These are phyloP conservation scores for Irpex lacteus DNA, from an alignment of 1,284 basidiomycete genomes.

Conservation along the genomic window DNA sequence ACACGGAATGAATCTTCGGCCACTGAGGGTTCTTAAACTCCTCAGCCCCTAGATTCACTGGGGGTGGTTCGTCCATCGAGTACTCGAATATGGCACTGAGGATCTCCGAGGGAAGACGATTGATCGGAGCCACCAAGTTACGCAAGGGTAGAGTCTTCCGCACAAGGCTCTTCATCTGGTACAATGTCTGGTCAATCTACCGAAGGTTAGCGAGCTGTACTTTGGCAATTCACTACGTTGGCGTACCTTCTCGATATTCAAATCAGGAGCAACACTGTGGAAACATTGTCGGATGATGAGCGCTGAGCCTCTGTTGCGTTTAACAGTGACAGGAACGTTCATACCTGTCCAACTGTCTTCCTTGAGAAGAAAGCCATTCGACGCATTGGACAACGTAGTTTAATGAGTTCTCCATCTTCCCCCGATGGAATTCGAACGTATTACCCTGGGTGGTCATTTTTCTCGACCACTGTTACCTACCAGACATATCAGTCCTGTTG, in stretches of 20 bases:
- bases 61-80: neutral
- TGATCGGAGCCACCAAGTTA: neutral
- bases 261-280: neutral
- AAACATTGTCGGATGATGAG: too few species aligned
- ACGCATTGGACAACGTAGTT: neutral
- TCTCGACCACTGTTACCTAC: too few species aligned
- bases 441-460: too few species aligned
- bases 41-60: neutral
- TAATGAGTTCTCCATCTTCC: neutral
- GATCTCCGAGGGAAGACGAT: neutral
- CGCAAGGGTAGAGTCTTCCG: neutral
- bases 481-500: too few species aligned
- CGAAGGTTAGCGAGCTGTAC: neutral
- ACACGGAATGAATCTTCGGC: neutral
- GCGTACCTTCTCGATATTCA: neutral
- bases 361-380: neutral
- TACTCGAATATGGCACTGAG: neutral
- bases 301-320: neutral
- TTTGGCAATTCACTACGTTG: neutral
- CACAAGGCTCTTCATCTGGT: neutral
- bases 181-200: neutral
- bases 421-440: neutral
- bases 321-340: neutral
- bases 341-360: neutral
- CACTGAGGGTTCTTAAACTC: neutral